Evolutionary conservation across 306 rosid species (phyloP).

Genomic region (Luffa aegyptiaca): DNA sequence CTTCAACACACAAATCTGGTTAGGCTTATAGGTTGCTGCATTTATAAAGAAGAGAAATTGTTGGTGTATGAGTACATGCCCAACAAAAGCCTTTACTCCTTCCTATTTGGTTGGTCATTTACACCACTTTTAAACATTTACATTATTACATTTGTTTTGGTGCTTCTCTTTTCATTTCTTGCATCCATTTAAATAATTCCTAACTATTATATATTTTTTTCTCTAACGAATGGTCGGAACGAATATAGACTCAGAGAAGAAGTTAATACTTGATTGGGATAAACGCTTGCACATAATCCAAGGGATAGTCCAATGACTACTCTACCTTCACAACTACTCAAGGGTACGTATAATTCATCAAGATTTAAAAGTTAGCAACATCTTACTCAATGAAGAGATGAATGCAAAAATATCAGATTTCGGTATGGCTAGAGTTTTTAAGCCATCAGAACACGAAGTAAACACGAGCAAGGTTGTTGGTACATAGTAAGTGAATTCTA

Average conservation of each 20-base stretch:
- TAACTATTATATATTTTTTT: too few relatives aligned
- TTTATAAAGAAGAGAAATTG: too few relatives aligned
- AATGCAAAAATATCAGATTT: conserved; percentile 36
- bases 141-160: too few relatives aligned
- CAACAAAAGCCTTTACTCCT: too few relatives aligned
- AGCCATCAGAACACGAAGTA: conserved; percentile 8
- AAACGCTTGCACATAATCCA: conserved; percentile 4
- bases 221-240: background rate
- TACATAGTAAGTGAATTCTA: conserved; percentile 19
- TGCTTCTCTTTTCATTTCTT: too few relatives aligned
- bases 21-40: too few relatives aligned
- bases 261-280: conserved; percentile 15
- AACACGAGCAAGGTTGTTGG: conserved; percentile 28
- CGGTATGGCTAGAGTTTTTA: conserved; percentile 33
- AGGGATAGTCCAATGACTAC: conserved; percentile 21
- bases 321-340: conserved; percentile 30
- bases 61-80: too few relatives aligned
- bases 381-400: too few relatives aligned
- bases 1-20: too few relatives aligned
- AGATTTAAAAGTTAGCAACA: background rate
- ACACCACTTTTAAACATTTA: too few relatives aligned
- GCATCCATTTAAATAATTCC: too few relatives aligned
- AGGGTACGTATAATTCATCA: conserved; percentile 14
- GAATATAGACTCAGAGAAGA: conserved; percentile 11
- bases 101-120: too few relatives aligned